Evolutionary conservation across 352 stramenopile genomes (phyloP).

Genomic region (Globisporangium spinosum): DNA sequence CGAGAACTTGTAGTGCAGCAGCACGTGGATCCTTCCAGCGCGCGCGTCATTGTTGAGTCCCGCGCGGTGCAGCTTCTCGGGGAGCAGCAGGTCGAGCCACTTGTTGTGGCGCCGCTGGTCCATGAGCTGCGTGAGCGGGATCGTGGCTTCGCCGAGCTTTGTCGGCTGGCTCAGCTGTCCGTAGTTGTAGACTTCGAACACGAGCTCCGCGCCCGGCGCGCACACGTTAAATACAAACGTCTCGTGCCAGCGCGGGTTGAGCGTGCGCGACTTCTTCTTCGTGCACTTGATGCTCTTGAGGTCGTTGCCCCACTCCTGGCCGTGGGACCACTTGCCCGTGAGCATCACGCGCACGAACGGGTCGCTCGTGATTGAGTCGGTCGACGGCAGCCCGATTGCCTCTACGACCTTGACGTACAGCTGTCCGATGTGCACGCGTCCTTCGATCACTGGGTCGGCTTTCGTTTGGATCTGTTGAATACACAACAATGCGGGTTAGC

Average conservation of each 20-base stretch:
- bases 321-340: constrained; percentile 83
- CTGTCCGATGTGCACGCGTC: constrained; percentile 79
- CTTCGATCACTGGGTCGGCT: constrained; percentile 75
- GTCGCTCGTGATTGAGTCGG: constrained; percentile 86
- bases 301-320: constrained; percentile 80
- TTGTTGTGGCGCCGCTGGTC: constrained; percentile 86
- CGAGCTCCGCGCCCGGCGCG: constrained; percentile 69
- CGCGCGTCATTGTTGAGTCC: constrained; percentile 81
- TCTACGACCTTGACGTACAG: constrained; percentile 87
- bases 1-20: constrained; percentile 87
- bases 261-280: constrained; percentile 83
- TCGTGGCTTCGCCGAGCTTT: constrained; percentile 76
- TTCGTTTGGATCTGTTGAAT: constrained; percentile 49
- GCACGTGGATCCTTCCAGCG: constrained; percentile 76
- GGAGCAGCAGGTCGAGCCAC: constrained; percentile 77
- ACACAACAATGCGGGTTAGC: not conserved
- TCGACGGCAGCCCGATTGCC: constrained; percentile 78
- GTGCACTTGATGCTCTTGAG: constrained; percentile 80
- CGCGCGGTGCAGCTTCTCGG: constrained; percentile 73
- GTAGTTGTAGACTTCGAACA: constrained; percentile 86
- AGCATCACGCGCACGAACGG: constrained; percentile 83
- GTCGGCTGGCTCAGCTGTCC: constrained; percentile 78
- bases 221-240: constrained; percentile 89
- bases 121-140: constrained; percentile 78
- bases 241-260: constrained; percentile 85